Percentiles rank a stretch among this genome's conserved stretches.
Conservation (phyloP, 2,329 filamentous ascomycete species). For the Aspergillus pseudonomiae region DNA sequence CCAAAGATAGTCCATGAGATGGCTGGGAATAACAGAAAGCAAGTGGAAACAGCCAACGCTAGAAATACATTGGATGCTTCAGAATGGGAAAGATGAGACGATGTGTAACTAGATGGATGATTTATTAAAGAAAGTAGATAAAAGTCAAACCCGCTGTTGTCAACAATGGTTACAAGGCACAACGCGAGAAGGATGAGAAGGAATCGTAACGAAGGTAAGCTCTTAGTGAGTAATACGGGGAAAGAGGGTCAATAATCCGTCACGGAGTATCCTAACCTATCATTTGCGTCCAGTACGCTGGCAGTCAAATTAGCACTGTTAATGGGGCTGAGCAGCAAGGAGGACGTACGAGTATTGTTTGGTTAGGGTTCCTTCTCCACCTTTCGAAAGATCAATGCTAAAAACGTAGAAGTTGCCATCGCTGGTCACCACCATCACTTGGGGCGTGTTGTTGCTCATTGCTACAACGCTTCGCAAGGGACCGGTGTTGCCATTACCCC, state of each 20-base stretch:
- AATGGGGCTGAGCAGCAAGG: background rate
- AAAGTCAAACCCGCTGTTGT: background rate
- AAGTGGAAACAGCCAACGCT: background rate
- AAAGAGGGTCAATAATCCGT: slow-evolving; percentile 37
- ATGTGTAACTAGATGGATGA: background rate
- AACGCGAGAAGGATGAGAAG: background rate
- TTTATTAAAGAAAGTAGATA: background rate
- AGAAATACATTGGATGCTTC: background rate
- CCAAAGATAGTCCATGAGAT: background rate
- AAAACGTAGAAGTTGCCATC: slow-evolving; percentile 95
- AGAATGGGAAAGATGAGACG: background rate
- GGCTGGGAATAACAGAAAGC: background rate
- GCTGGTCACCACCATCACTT: slow-evolving; percentile 97
- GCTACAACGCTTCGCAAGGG: slow-evolving; percentile 90
- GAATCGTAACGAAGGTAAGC: slow-evolving; percentile 13
- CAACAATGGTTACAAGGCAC: background rate
- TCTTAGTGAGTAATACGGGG: background rate
- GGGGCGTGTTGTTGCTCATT: slow-evolving; percentile 90
- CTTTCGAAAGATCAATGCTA: slow-evolving; percentile 90
- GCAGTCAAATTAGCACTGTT: slow-evolving; percentile 17
- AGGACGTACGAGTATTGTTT: slow-evolving; percentile 89
- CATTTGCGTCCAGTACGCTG: slow-evolving; percentile 50
- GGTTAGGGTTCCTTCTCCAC: slow-evolving; percentile 86
- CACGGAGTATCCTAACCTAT: slow-evolving; percentile 41
- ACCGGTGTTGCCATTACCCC: slow-evolving; percentile 44